These are phyloP conservation scores for Boletus fagicola DNA, from an alignment of 768 basidiomycete species.

Conservation along the genomic window DNA sequence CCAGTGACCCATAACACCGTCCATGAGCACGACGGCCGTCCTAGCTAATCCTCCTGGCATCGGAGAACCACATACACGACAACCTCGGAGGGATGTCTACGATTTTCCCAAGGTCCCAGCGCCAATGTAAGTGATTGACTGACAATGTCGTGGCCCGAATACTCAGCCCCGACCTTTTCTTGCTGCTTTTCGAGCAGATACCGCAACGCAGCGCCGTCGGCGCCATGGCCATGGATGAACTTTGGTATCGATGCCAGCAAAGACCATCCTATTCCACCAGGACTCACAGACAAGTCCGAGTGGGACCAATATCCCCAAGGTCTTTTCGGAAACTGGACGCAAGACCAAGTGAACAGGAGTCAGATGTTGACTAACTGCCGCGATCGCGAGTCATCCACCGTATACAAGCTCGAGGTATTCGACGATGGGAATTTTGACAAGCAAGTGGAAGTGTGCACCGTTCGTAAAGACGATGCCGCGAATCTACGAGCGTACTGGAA, in stretches of 20 bases:
- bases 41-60: background rate
- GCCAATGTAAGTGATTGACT: constrained; percentile 21
- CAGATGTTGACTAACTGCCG: constrained; percentile 30
- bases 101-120: constrained; percentile 17
- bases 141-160: background rate
- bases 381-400: constrained; percentile 11
- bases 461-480: constrained; percentile 13
- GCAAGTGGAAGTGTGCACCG: constrained; percentile 6
- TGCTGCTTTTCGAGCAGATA: constrained; percentile 15
- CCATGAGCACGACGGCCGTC: constrained; percentile 8
- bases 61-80: background rate
- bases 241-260: constrained; percentile 20
- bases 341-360: constrained; percentile 38
- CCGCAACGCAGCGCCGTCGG: constrained; percentile 38
- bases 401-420: constrained; percentile 22
- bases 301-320: constrained; percentile 50
- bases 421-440: constrained; percentile 20
- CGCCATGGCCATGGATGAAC: constrained; percentile 42
- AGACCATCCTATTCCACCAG: background rate
- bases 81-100: background rate
- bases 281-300: background rate
- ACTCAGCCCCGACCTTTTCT: background rate
- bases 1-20: background rate
- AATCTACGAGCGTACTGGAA: constrained; percentile 30
- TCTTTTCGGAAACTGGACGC: constrained; percentile 55